A percentile compares a stretch with the other conserved stretches of the same genome.
Evolutionary conservation across 495 filamentous ascomycete genomes (phyloP).

Genomic region (Tuber microsphaerosporum): DNA sequence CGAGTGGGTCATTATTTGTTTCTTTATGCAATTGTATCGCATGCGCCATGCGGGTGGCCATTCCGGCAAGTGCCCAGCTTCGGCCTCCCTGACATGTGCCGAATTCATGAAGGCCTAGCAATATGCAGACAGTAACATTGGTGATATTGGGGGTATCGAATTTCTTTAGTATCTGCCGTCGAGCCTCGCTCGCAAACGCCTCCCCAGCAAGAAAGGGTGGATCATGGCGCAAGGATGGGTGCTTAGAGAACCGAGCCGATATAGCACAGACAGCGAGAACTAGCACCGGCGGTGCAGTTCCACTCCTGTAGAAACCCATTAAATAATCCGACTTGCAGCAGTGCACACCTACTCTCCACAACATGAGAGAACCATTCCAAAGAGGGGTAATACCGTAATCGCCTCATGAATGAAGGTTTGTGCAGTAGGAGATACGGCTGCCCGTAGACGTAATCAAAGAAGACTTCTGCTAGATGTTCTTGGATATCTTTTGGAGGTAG

Average conservation of each 20-base stretch:
- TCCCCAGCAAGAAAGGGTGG: slow-evolving; percentile 88
- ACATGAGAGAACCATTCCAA: neutral
- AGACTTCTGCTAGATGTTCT: slow-evolving; percentile 87
- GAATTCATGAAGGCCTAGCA: slow-evolving; percentile 89
- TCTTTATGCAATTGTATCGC: slow-evolving; percentile 90
- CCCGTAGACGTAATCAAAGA: slow-evolving; percentile 93
- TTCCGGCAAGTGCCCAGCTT: slow-evolving; percentile 90
- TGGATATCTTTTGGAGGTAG: slow-evolving; percentile 84
- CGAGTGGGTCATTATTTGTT: slow-evolving; percentile 73
- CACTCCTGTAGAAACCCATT: slow-evolving; percentile 45
- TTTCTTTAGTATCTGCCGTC: slow-evolving; percentile 72
- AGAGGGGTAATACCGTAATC: slow-evolving; percentile 52
- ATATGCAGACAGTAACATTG: slow-evolving; percentile 76
- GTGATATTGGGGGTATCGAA: slow-evolving; percentile 96
- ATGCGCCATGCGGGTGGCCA: slow-evolving; percentile 94
- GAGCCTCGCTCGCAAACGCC: slow-evolving; percentile 75
- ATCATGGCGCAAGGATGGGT: slow-evolving; percentile 73
- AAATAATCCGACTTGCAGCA: neutral
- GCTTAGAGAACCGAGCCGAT: slow-evolving; percentile 88
- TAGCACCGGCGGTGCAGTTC: slow-evolving; percentile 72
- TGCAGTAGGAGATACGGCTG: slow-evolving; percentile 94
- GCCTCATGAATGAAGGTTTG: slow-evolving; percentile 92
- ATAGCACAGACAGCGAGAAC: slow-evolving; percentile 88
- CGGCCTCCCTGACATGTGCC: slow-evolving; percentile 93
- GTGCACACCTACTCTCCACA: slow-evolving; percentile 8